These are phyloP conservation scores for Halenospora varia DNA, from an alignment of 495 filamentous ascomycete species.

Conservation along the genomic window DNA sequence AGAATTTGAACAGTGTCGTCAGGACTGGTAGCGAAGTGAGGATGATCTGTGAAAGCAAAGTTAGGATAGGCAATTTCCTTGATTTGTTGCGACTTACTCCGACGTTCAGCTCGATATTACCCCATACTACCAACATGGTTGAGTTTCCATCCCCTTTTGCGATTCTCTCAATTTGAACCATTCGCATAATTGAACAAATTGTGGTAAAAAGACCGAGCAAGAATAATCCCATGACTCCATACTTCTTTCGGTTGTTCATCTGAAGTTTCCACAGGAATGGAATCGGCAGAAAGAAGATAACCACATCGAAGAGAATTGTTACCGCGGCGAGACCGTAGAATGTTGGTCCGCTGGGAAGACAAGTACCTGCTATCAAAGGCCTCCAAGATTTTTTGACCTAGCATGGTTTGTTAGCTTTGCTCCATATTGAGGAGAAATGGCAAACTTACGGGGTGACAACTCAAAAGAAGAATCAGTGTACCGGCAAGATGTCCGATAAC, in stretches of 20 bases:
- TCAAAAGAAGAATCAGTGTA: background rate
- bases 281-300: conserved; percentile 51
- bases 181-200: conserved; percentile 50
- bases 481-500: background rate
- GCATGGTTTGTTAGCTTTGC: too few relatives aligned
- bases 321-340: conserved; percentile 51
- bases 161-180: conserved; percentile 50
- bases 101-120: background rate
- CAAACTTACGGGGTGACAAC: background rate
- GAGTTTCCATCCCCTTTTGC: conserved; percentile 37
- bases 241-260: conserved; percentile 45
- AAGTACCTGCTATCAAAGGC: conserved; percentile 32
- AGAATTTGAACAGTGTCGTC: background rate
- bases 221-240: conserved; percentile 51
- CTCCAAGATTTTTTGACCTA: conserved; percentile 48
- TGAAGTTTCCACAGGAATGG: conserved; percentile 48
- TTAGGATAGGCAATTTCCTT: too few relatives aligned
- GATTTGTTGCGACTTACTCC: too few relatives aligned
- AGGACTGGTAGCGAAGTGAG: background rate
- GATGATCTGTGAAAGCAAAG: conserved; percentile 13
- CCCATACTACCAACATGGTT: background rate
- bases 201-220: conserved; percentile 55
- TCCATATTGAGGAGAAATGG: background rate
- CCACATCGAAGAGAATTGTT: conserved; percentile 48
- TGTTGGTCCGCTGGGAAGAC: conserved; percentile 45